phyloP scores from a whole-genome alignment of 495 filamentous ascomycete genomes.

The Peziza echinospora region DNA sequence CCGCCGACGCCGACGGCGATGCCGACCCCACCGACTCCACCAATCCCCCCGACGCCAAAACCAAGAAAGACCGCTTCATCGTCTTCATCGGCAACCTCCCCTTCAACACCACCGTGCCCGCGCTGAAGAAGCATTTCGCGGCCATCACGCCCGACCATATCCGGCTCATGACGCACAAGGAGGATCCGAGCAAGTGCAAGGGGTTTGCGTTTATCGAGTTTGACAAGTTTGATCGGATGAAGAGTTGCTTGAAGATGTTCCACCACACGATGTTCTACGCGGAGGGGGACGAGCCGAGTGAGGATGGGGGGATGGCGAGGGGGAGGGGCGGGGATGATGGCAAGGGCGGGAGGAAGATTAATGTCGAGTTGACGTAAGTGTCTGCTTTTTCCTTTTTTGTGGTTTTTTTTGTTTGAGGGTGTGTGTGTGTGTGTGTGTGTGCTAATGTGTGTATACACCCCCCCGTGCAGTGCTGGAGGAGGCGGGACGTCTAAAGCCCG shows the following conservation, averaged over 20 bases:
- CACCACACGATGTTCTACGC: constrained; percentile 57
- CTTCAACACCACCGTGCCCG: constrained; percentile 47
- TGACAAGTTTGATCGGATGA: constrained; percentile 70
- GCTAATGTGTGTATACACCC: constrained; percentile 9
- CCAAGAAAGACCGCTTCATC: constrained; percentile 48
- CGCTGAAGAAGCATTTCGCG: constrained; percentile 52
- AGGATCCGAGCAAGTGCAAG: constrained; percentile 45
- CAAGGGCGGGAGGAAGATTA: constrained; percentile 41
- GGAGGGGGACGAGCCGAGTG: not conserved
- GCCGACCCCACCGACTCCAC: constrained; percentile 10
- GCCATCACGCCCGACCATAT: constrained; percentile 49
- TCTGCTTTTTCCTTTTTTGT: not conserved
- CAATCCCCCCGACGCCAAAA: constrained; percentile 9
- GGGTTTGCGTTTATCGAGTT: constrained; percentile 93
- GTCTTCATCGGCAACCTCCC: constrained; percentile 85
- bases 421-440: not conserved
- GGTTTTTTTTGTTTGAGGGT: not conserved
- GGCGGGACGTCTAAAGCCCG: constrained; percentile 56
- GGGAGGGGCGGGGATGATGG: constrained; percentile 29
- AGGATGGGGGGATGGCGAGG: not conserved
- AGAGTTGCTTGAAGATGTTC: constrained; percentile 70
- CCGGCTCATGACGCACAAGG: constrained; percentile 52
- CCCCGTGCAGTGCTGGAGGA: constrained; percentile 41
- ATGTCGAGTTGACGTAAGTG: constrained; percentile 74
- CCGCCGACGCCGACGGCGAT: constrained; percentile 11